Conservation (phyloP, 108 stramenopile species). For the Mediolabrus comicus region DNA sequence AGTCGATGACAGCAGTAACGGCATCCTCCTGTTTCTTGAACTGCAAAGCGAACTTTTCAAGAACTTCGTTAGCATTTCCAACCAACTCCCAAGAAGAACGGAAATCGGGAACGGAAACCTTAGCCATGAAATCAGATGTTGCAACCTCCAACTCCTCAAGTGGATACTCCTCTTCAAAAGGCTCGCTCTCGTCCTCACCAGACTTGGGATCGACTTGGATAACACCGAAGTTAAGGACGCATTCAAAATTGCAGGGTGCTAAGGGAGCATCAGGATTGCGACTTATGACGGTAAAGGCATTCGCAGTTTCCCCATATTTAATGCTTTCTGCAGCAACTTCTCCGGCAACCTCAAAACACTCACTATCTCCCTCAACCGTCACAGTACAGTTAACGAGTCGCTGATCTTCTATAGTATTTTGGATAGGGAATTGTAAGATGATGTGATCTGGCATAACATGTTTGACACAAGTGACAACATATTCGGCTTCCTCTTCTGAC, state of each 20-base stretch:
- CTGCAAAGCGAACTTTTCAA: constrained; percentile 83
- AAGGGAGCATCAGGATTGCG: constrained; percentile 42
- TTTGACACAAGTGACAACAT: constrained; percentile 77
- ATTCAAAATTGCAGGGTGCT: constrained; percentile 50
- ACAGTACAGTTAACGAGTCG: constrained; percentile 72
- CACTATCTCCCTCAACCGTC: constrained; percentile 59
- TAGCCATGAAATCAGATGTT: constrained; percentile 85
- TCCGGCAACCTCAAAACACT: constrained; percentile 48
- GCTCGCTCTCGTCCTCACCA: constrained; percentile 70
- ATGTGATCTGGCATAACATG: constrained; percentile 83
- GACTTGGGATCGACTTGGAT: constrained; percentile 66
- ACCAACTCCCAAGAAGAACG: constrained; percentile 72
- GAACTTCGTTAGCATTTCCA: constrained; percentile 72
- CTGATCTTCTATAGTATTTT: constrained; percentile 89
- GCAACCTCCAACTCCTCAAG: constrained; percentile 77
- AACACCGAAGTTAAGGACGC: constrained; percentile 66
- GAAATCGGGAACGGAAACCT: constrained; percentile 74
- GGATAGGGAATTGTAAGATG: constrained; percentile 83
- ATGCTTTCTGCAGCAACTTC: constrained; percentile 54
- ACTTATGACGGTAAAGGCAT: constrained; percentile 67
- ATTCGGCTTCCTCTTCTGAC: constrained; percentile 81
- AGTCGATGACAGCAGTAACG: constrained; percentile 69
- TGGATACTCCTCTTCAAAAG: constrained; percentile 83
- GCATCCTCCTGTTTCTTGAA: constrained; percentile 82
- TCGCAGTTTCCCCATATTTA: constrained; percentile 62